Base-by-base conservation (phyloP, 345 rosid species). In the Corymbia maculata region DNA sequence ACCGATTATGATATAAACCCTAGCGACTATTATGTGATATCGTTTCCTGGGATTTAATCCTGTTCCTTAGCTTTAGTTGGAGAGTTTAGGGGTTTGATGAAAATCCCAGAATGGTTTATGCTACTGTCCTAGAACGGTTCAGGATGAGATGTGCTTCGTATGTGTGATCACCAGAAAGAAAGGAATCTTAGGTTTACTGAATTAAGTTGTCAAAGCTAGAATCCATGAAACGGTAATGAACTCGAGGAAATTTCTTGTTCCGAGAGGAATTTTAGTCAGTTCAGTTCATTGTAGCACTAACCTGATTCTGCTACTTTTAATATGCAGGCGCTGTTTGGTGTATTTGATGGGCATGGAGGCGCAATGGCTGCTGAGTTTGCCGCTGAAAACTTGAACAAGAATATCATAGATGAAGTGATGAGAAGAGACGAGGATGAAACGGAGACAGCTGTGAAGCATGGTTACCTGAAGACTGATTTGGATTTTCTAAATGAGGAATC, bases 271-370 rank as follows among this genome's bases (percentile, higher is more conserved):
- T 59, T 36, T 19, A 19, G 82, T 42, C 26, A 1, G 1, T 85
- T 49, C 50, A 6, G 26, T 79, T 57, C 49, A 14, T 47, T 51
- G 88, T 44, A 7, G 64, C 21, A 7, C 19, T 7, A 86, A 44
- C 22, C 52, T 89, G 28, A 89, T 64, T 24, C 85, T 57, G 55
- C 82, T 26, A 6, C 32, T 24, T 70, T 53, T 11, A 4, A 50
- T 82, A 36, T 89, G 86, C 91, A 97, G 97, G 98, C 96, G 51
- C 86, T 96, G 45, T 97, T 95, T 89, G 98, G 99, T 86, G 92
- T 97, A 36, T 97, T 93, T 84, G 99, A 97, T 88, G 99, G 99
- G 87, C 99, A 97, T 80, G 98, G 99, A 70, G 98, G 99, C 36
- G 89, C 90, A 6, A 93, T 94, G 88, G 99, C 99, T 84, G 97